Percentiles rank a stretch among this genome's conserved stretches.
Evolutionary conservation across 2,329 filamentous ascomycete genomes (phyloP).

Genomic region (Claviceps purpurea): DNA sequence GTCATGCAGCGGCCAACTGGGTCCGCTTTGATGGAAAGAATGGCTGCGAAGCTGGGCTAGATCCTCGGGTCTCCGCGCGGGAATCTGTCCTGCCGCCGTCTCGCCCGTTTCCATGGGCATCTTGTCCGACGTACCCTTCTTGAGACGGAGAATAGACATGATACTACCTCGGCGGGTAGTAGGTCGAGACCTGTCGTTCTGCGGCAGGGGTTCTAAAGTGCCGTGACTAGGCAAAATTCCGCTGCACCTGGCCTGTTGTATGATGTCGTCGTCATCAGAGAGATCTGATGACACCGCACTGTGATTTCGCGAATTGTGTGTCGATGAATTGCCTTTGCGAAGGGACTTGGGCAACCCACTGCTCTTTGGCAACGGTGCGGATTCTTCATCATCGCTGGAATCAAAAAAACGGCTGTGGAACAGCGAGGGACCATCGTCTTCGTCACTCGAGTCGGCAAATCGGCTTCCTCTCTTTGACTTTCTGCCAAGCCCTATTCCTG

Average conservation of each 20-base stretch:
- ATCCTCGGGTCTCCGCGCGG: slow-evolving; percentile 43
- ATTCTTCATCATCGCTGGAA: slow-evolving; percentile 12
- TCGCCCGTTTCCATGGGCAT: slow-evolving; percentile 42
- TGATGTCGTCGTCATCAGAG: slow-evolving; percentile 44
- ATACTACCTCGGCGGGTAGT: slow-evolving; percentile 33
- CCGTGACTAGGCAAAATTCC: slow-evolving; percentile 24
- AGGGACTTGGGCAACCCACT: slow-evolving; percentile 23
- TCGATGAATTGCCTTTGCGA: slow-evolving; percentile 12
- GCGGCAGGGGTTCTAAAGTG: slow-evolving; percentile 14
- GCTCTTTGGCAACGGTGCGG: slow-evolving; percentile 9
- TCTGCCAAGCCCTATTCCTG: slow-evolving; percentile 25
- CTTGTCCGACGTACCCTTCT: slow-evolving; percentile 35
- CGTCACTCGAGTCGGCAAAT: slow-evolving; percentile 51
- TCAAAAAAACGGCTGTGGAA: slow-evolving; percentile 47
- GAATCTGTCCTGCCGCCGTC: slow-evolving; percentile 46
- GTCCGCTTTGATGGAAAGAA: slow-evolving; percentile 15
- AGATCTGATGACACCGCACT: slow-evolving; percentile 39
- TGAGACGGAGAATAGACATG: slow-evolving; percentile 51
- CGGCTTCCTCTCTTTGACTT: slow-evolving; percentile 32
- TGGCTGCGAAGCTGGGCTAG: slow-evolving; percentile 31
- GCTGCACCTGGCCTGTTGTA: slow-evolving; percentile 10
- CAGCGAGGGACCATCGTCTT: slow-evolving; percentile 21
- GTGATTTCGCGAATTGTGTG: neutral
- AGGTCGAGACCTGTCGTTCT: slow-evolving; percentile 5
- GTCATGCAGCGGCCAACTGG: slow-evolving; percentile 22